These are phyloP conservation scores for Pseudogymnoascus sp. DNA, from an alignment of 2,329 filamentous ascomycete species.

Conservation along the genomic window DNA sequence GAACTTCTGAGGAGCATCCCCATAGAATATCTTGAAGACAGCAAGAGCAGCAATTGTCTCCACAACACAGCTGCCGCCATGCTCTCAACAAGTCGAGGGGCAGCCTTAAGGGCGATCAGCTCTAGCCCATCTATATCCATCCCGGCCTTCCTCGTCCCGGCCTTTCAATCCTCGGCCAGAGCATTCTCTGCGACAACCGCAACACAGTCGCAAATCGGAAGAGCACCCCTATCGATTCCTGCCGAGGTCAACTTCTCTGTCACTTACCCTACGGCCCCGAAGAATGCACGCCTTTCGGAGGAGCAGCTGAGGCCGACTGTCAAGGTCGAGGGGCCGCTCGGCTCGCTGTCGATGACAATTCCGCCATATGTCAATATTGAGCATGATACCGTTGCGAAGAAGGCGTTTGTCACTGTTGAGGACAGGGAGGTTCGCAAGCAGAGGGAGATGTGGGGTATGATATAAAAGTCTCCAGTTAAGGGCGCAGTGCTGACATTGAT, in stretches of 20 bases:
- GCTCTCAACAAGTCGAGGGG: constrained; percentile 56
- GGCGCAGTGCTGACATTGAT: constrained; percentile 20
- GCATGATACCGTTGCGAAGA: constrained; percentile 55
- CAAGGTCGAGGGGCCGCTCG: constrained; percentile 73
- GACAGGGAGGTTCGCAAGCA: constrained; percentile 65
- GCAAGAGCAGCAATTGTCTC: constrained; percentile 10
- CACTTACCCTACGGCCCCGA: constrained; percentile 44
- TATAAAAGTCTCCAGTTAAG: constrained; percentile 25
- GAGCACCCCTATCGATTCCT: constrained; percentile 70
- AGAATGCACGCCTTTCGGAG: constrained; percentile 29
- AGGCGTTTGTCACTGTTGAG: constrained; percentile 61
- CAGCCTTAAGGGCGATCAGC: constrained; percentile 49
- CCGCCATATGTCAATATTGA: constrained; percentile 69
- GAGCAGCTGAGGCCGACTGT: constrained; percentile 57
- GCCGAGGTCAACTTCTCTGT: constrained; percentile 72
- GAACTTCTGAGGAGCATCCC: constrained; percentile 6
- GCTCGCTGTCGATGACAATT: constrained; percentile 69
- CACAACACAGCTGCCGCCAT: constrained; percentile 37
- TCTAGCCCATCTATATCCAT: constrained; percentile 45
- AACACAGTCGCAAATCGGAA: constrained; percentile 75
- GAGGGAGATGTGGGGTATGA: constrained; percentile 87
- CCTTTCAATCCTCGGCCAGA: constrained; percentile 48
- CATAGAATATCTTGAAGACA: constrained; percentile 5
- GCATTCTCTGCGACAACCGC: constrained; percentile 65
- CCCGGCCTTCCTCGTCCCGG: constrained; percentile 65